Base-by-base conservation (phyloP, 805 yeast genomes). In the Saccharomyces mikatae region DNA sequence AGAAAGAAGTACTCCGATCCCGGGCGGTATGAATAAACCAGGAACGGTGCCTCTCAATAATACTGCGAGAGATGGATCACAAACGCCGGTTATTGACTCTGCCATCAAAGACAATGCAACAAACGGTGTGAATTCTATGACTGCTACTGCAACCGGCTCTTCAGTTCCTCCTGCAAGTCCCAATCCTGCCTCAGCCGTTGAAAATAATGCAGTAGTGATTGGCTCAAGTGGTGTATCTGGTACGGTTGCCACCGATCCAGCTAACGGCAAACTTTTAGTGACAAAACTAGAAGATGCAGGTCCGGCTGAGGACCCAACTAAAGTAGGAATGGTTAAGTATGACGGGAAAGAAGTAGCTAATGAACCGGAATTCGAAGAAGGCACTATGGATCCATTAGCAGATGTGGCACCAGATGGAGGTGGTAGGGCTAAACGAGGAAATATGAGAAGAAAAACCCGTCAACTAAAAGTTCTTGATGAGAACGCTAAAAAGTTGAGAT, bases 381-480 rank as follows among this genome's bases (percentile, higher is more conserved):
- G 70, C 22, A 68, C 71, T 1, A 62, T 62, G 24, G 73, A 72
- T 54, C 74, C 72, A 32, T 63, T 71, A 71, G 78, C 86, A n/a
- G 82, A 83, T 57, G 89, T 89, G 47, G 96, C 96, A 0, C 96
- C 96, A 2, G 96, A 89, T 69, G 96, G 96, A 22, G 94, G 94
- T 27, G 96, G 94, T 1, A 76, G 94, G 58, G 70, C 67, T 51
- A 82, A 79, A 62, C 77, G 78, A 47, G 80, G 81, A 55, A 80
- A 78, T 68, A 9, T 49, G 22, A 86, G 85, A 67, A 80, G 87
- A 60, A 90, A 90, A 68, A 90, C 97, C 1, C 80, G 91, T 63
- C 96, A 91, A 69, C 81, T 89, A 21, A 83, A 80, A 61, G 80
- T 85, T 28, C 82, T 89, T 67, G 89, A 89, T 64, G 98, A 91